Evolutionary conservation across 352 stramenopile species (phyloP), one percentile per base, ranked within the genome.

Genomic region (Phytopythium cucurbitacearum): DNA sequence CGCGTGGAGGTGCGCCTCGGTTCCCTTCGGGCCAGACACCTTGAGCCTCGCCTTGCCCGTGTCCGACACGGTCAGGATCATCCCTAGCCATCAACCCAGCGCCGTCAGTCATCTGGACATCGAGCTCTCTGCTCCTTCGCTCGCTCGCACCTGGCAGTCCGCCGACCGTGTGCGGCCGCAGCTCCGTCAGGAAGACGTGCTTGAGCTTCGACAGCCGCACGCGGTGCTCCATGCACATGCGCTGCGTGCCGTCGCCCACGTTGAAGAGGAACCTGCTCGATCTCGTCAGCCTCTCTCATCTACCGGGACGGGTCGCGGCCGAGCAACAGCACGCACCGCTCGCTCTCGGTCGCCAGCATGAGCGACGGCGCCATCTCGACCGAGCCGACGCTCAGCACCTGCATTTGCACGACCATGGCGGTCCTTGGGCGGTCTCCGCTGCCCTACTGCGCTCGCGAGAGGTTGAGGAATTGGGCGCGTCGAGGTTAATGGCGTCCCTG

Each of bases 191-290:
- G 56, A 96, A 95, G 5, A 96, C 72, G 43, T 89, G 65, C 51
- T 85, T 69, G 32, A 95, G 57, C 63, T 95, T 96, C 5, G 67
- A 77, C 11, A 97, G 63, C 12, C 87, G 82, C 56, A 96, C 75
- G 65, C 92, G 81, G 69, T 97, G 89, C 71, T 97, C 89, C 84
- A 95, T 96, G 67, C 84, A 96, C 63, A 96, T 71, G 32, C 89
- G 75, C 60, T 97, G 89, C 7, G 72, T 94, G 56, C 89, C 89
- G 62, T 96, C 89, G 32, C 87, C 85, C 9, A 94, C 87, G 52
- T 97, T 95, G 58, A 97, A 96, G 16, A 97, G 57, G 59, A 95
- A 92, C n/a, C 80, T 90, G 57, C 3, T n/a, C 9, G 9, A 12
- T 13, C 12, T 40, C 45, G 28, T 21, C 10, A 50, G 45, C 15